phyloP scores from a whole-genome alignment of 306 rosid genomes.

The Oemleria cerasiformis region DNA sequence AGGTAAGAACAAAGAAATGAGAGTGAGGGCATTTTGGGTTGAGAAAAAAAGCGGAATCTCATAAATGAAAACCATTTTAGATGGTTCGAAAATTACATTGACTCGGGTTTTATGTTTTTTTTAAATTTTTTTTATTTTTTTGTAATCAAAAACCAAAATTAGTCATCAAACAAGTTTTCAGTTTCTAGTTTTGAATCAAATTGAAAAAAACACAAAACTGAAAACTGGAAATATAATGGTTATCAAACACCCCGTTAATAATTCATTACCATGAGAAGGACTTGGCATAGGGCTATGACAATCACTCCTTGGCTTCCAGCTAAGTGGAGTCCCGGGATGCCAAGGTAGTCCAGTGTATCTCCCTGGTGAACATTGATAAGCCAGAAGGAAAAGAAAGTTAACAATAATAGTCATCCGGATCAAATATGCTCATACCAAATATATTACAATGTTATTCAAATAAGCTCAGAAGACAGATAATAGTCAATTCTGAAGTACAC shows the following conservation, averaged over 20 bases:
- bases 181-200: slow-evolving; percentile 37
- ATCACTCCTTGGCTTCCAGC: slow-evolving; percentile 97
- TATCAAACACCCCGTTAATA: background rate
- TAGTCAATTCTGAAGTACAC: background rate
- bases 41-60: no score
- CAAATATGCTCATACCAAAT: background rate
- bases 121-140: no score
- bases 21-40: no score
- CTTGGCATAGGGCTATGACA: slow-evolving; percentile 94
- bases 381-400: slow-evolving; percentile 16
- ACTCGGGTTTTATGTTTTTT: no score
- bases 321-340: slow-evolving; percentile 85
- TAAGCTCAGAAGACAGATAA: background rate
- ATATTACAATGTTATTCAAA: background rate
- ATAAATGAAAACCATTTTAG: no score
- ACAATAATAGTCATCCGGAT: slow-evolving; percentile 1
- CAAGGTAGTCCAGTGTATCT: slow-evolving; percentile 90
- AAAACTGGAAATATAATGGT: no score
- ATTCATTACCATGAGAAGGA: slow-evolving; percentile 72
- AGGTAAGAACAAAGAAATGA: no score
- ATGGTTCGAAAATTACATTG: no score
- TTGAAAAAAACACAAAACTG: no score
- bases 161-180: no score
- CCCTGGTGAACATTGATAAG: slow-evolving; percentile 53
- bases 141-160: no score